A percentile compares a stretch with the other conserved stretches of the same genome.
phyloP scores from a whole-genome alignment of 2,329 filamentous ascomycete genomes.

The Aspergillus ruber region DNA sequence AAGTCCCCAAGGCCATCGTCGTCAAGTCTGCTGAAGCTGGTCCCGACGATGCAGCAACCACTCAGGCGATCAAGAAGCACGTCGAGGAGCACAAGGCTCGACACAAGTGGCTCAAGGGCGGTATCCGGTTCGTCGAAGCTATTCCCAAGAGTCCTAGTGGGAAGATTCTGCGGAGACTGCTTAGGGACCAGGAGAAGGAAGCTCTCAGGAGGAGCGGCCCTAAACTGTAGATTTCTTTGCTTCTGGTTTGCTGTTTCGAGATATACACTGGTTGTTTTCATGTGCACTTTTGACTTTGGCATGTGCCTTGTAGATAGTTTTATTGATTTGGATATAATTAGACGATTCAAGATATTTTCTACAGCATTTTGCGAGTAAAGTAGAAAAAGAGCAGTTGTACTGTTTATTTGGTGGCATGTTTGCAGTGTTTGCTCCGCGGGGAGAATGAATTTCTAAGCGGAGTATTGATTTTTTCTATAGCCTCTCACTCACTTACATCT shows the following conservation, averaged over 20 bases:
- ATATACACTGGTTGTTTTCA: slow-evolving; percentile 1
- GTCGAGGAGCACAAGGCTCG: slow-evolving; percentile 56
- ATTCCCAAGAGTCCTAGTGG: slow-evolving; percentile 59
- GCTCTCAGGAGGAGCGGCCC: slow-evolving; percentile 57
- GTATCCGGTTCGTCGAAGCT: slow-evolving; percentile 51
- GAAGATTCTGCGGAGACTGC: slow-evolving; percentile 56
- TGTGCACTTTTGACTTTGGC: not conserved
- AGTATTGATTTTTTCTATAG: slow-evolving; percentile 3
- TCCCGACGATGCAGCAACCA: slow-evolving; percentile 46
- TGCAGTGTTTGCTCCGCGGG: slow-evolving; percentile 20
- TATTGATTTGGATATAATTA: not conserved
- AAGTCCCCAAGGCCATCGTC: slow-evolving; percentile 59
- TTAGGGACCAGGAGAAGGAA: slow-evolving; percentile 70
- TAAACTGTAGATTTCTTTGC: slow-evolving; percentile 51
- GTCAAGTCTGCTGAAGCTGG: slow-evolving; percentile 52
- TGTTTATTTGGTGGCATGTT: slow-evolving; percentile 9
- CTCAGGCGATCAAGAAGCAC: slow-evolving; percentile 49
- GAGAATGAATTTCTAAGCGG: slow-evolving; percentile 25
- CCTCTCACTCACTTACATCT: not conserved
- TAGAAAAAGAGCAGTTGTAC: not conserved
- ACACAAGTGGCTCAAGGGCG: slow-evolving; percentile 58
- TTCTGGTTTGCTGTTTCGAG: not conserved
- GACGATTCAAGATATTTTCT: not conserved
- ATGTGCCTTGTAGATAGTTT: not conserved
- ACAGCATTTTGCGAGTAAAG: not conserved